Percentiles rank a stretch among this genome's conserved stretches.
Conservation (phyloP, 2,329 filamentous ascomycete genomes). For the Penicillium sp. region DNA sequence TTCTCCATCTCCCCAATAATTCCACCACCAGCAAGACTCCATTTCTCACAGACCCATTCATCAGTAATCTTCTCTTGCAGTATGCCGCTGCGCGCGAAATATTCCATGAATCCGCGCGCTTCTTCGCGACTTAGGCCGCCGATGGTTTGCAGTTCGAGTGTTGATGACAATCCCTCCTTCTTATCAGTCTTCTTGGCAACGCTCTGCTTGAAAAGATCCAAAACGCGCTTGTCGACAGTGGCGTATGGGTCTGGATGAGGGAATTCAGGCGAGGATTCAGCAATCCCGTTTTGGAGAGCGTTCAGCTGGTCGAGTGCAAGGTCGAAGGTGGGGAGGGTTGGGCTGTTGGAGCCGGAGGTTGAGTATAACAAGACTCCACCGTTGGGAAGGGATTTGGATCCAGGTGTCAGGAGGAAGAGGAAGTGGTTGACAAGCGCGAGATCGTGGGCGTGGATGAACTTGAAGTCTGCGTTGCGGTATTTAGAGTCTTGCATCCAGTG, state of each 20-base stretch:
- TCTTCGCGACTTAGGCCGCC: constrained; percentile 70
- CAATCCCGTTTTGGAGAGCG: constrained; percentile 38
- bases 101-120: constrained; percentile 78
- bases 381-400: constrained; percentile 52
- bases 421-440: constrained; percentile 73
- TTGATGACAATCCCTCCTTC: constrained; percentile 10
- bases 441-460: constrained; percentile 81
- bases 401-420: constrained; percentile 58
- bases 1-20: constrained; percentile 83
- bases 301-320: constrained; percentile 56
- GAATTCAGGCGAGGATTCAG: constrained; percentile 36
- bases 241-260: constrained; percentile 51
- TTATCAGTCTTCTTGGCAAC: constrained; percentile 25
- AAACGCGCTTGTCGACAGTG: constrained; percentile 50
- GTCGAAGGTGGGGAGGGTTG: constrained; percentile 62
- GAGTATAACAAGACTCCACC: constrained; percentile 76
- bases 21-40: constrained; percentile 76
- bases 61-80: constrained; percentile 68
- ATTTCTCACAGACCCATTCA: constrained; percentile 70
- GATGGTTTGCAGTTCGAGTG: constrained; percentile 52
- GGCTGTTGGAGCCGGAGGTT: constrained; percentile 68
- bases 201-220: constrained; percentile 37
- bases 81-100: constrained; percentile 84
- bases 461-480: constrained; percentile 68
- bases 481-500: constrained; percentile 75